Percentiles rank a stretch among this genome's conserved stretches.
These are phyloP conservation scores for Chenopodium berlandieri DNA, from an alignment of 148 eudicot genomes.

Conservation along the genomic window DNA sequence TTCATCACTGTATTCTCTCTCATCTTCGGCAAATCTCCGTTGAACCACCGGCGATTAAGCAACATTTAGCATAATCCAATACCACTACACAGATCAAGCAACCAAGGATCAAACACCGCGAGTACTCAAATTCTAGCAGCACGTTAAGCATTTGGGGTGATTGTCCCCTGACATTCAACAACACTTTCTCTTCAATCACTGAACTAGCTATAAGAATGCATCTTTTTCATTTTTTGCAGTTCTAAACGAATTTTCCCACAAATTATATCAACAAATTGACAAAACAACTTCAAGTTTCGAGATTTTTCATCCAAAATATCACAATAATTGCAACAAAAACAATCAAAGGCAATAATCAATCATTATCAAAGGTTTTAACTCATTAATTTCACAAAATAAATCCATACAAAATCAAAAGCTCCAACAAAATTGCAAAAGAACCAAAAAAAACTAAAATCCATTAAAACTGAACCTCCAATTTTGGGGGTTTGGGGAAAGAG, in stretches of 20 bases:
- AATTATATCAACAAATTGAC: no score
- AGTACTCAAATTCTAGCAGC: no score
- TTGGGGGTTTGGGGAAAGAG: no score
- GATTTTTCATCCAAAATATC: no score
- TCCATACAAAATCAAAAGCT: not conserved
- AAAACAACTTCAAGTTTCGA: not conserved
- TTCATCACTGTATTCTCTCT: slow-evolving; percentile 4
- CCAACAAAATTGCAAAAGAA: not conserved
- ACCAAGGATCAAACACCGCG: not conserved
- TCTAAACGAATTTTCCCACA: no score
- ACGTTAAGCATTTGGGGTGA: no score
- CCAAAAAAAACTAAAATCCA: not conserved
- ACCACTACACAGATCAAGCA: not conserved
- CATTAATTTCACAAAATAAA: not conserved
- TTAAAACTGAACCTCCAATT: not conserved
- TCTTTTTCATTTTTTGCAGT: no score
- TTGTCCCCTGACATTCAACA: no score
- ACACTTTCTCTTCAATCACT: no score
- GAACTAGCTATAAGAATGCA: no score
- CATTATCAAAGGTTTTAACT: not conserved
- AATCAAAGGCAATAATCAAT: not conserved
- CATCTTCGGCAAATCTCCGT: slow-evolving; percentile 9
- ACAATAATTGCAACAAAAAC: no score
- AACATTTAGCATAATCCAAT: not conserved
- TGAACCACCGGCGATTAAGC: not conserved